Base-by-base conservation (phyloP, 805 yeast genomes). In the Suhomyces tanzawaensis region DNA sequence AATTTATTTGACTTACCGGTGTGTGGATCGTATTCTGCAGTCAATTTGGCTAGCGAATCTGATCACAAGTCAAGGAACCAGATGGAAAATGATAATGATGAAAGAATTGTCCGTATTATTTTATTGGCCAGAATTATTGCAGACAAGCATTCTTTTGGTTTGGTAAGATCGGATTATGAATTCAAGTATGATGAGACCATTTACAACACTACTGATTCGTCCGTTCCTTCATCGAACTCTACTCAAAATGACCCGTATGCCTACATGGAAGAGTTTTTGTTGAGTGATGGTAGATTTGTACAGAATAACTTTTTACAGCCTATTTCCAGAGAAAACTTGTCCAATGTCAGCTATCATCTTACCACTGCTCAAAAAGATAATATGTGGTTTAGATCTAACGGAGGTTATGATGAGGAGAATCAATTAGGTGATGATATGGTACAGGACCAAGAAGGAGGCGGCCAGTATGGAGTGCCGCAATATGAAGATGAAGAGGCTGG, bases 1-100 rank as follows among this genome's bases (percentile, higher is more conserved):
- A 71, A 74, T 45, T 66, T 79, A 40, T 76, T 81, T 53, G 90
- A 84, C 58, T 58, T 75, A 32, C 89, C 91, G 5, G 68, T 75
- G 6, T 78, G 85, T 48, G 91, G 89, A 7, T 62, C 71, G 0
- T 55, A 59, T 13, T 65, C 68, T 0, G 49, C 58, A 6, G 47
- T 60, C 13, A 58, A 55, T 35, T 14, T 26, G 31, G 29, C 35
- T 14, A 34, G 21, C 12, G 43, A 40, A 9, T 32, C 41, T 1
- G 46, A 41, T 15, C 37, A 30, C 17, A 39, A 37, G 22, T 24
- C 41, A 7, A 56, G 52, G 29, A 57, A 53, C 16, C 51, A 57
- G 16, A 56, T 57, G 47, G 68, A 59, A 38, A 57, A 62, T 13
- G 72, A 74, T 37, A 79, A 76, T 44, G 69, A 69, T 36, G 76